Evolutionary conservation across 352 stramenopile genomes (phyloP).

Genomic region (Globisporangium cylindrosporum): DNA sequence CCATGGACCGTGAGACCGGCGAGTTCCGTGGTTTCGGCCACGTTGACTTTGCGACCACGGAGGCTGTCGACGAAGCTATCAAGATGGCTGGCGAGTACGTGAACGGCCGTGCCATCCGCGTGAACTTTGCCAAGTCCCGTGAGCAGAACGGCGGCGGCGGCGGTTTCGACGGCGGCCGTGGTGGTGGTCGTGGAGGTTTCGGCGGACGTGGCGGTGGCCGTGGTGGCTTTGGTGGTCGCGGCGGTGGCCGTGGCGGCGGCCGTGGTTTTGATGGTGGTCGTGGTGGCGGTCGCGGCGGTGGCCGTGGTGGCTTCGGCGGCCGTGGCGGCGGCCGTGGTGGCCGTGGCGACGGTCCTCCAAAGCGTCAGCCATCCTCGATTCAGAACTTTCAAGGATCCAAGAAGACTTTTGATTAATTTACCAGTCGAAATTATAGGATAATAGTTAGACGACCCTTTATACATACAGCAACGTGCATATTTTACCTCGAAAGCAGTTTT

Average conservation of each 20-base stretch:
- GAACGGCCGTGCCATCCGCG: conserved; percentile 90
- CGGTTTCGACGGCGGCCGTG: conserved; percentile 52
- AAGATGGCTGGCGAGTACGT: conserved; percentile 92
- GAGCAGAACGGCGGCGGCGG: conserved; percentile 29
- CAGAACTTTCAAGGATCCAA: conserved; percentile 95
- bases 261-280: conserved; percentile 38
- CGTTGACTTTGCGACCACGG: conserved; percentile 95
- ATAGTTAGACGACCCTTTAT: conserved; percentile 19
- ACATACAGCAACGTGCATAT: conserved; percentile 6
- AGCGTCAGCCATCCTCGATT: conserved; percentile 89
- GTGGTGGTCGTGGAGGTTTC: conserved; percentile 58
- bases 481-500: neutral
- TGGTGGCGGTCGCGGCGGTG: conserved; percentile 26
- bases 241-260: conserved; percentile 44
- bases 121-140: conserved; percentile 93
- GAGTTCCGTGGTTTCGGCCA: conserved; percentile 98
- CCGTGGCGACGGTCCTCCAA: conserved; percentile 66
- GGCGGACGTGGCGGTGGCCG: conserved; percentile 51
- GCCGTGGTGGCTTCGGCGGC: conserved; percentile 27
- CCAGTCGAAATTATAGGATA: conserved; percentile 16
- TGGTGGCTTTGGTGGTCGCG: conserved; percentile 56
- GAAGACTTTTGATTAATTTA: conserved; percentile 94
- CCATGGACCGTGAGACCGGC: conserved; percentile 95
- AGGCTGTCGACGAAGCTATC: conserved; percentile 90
- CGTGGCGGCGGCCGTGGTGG: conserved; percentile 44